A percentile compares a stretch with the other conserved stretches of the same genome.
Evolutionary conservation across 2,329 filamentous ascomycete species (phyloP).

Genomic region (Lecanicillium sp.): DNA sequence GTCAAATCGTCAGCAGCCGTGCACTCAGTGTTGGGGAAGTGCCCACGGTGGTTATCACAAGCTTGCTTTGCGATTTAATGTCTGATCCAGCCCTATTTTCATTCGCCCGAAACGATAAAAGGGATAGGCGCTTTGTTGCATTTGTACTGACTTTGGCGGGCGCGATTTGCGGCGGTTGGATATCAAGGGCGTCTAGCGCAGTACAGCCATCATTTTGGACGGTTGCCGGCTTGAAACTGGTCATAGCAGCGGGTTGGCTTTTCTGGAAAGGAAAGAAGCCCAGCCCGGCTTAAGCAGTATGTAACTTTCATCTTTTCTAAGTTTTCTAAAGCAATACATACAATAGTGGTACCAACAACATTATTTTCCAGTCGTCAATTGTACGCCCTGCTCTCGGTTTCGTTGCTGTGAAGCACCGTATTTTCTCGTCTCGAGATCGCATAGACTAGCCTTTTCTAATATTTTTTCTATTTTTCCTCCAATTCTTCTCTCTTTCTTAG

Average conservation of each 20-base stretch:
- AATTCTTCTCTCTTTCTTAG: conserved; percentile 1
- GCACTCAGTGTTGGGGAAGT: conserved; percentile 44
- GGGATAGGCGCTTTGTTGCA: conserved; percentile 38
- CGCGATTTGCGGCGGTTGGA: conserved; percentile 40
- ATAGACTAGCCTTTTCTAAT: no score
- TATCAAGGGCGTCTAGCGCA: conserved; percentile 32
- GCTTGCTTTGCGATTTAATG: conserved; percentile 44
- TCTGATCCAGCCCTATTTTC: conserved; percentile 41
- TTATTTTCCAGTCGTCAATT: no score
- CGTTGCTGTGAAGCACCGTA: no score
- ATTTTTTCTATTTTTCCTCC: not conserved
- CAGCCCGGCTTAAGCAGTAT: not conserved
- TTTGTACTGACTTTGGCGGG: conserved; percentile 38
- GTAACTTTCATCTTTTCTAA: no score
- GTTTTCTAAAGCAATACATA: no score
- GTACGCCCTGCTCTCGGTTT: no score
- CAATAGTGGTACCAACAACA: no score
- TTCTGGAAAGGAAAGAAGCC: conserved; percentile 20
- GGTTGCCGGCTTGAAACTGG: conserved; percentile 34
- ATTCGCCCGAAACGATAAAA: conserved; percentile 35
- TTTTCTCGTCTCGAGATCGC: no score
- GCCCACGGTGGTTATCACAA: conserved; percentile 48
- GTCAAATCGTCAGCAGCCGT: conserved; percentile 43
- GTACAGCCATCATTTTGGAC: conserved; percentile 37
- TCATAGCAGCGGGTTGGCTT: conserved; percentile 27